Evolutionary conservation across 2,329 filamentous ascomycete species (phyloP).

Genomic region (Emmonsia crescens): DNA sequence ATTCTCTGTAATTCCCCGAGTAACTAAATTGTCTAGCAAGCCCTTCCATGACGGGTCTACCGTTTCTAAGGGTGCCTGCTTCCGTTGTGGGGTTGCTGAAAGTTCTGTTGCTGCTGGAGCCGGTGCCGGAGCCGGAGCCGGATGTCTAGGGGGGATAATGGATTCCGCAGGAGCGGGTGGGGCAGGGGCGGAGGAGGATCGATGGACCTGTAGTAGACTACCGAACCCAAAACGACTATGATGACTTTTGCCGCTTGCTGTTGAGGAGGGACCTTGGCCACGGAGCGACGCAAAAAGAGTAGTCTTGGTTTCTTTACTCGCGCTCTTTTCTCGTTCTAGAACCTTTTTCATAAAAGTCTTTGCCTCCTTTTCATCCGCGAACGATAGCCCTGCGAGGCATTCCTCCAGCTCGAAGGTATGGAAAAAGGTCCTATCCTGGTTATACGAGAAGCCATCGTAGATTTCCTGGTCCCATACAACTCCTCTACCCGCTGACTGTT

Average conservation of each 20-base stretch:
- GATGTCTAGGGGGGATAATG: conserved; percentile 36
- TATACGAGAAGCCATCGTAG: conserved; percentile 89
- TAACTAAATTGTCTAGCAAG: conserved; percentile 49
- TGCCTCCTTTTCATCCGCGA: conserved; percentile 94
- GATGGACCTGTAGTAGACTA: conserved; percentile 39
- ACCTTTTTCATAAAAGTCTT: conserved; percentile 97
- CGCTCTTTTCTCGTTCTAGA: conserved; percentile 90
- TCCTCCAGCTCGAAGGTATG: conserved; percentile 94
- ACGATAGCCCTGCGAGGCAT: conserved; percentile 80
- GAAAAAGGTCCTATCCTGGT: conserved; percentile 95
- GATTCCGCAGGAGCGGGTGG: conserved; percentile 32
- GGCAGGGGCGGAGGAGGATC: conserved; percentile 34
- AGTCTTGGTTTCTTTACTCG: conserved; percentile 71
- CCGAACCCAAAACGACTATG: conserved; percentile 44
- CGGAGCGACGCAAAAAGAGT: conserved; percentile 57
- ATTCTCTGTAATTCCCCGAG: conserved; percentile 58
- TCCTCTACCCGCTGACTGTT: conserved; percentile 62
- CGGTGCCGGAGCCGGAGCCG: conserved; percentile 10
- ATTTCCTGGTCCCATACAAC: conserved; percentile 98
- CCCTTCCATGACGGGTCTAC: conserved; percentile 52
- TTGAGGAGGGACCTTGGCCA: conserved; percentile 36
- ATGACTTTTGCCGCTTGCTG: conserved; percentile 33
- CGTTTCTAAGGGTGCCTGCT: conserved; percentile 39
- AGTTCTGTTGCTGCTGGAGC: conserved; percentile 20
- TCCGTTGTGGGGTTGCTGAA: conserved; percentile 24